Percentiles rank a stretch among this genome's conserved stretches.
These are phyloP conservation scores for Selaginella tamariscina DNA, from an alignment of 75 land plant species.

Conservation along the genomic window DNA sequence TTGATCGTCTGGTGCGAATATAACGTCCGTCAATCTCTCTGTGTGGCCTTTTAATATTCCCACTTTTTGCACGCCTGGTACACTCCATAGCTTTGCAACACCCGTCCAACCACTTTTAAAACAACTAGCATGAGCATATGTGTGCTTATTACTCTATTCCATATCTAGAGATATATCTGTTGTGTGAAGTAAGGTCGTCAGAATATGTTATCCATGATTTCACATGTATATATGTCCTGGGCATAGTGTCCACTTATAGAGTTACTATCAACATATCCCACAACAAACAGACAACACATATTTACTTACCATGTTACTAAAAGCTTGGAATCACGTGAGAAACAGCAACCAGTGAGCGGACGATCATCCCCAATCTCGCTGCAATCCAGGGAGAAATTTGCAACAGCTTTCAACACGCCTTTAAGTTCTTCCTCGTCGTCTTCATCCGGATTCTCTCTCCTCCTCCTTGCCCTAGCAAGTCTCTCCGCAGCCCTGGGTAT, in stretches of 20 bases:
- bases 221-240: too few relatives aligned
- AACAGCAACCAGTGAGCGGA: slow-evolving; percentile 85
- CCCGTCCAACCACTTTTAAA: slow-evolving; percentile 66
- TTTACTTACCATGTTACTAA: slow-evolving; percentile 72
- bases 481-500: slow-evolving; percentile 49
- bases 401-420: slow-evolving; percentile 40
- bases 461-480: slow-evolving; percentile 49
- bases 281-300: slow-evolving; percentile 3
- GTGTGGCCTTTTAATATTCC: slow-evolving; percentile 70
- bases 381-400: slow-evolving; percentile 47
- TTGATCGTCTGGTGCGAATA: slow-evolving; percentile 50
- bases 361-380: slow-evolving; percentile 96
- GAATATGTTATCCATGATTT: too few relatives aligned
- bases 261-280: too few relatives aligned
- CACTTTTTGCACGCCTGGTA: slow-evolving; percentile 54
- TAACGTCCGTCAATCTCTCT: slow-evolving; percentile 81
- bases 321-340: slow-evolving; percentile 59
- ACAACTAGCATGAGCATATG: neutral
- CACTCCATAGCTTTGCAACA: slow-evolving; percentile 63
- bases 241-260: too few relatives aligned
- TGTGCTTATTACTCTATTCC: too few relatives aligned
- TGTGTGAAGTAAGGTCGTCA: too few relatives aligned
- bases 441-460: slow-evolving; percentile 86
- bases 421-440: slow-evolving; percentile 74
- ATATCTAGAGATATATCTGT: too few relatives aligned